Base-by-base conservation (phyloP, 768 basidiomycete genomes). In the Lyophyllum decastes region DNA sequence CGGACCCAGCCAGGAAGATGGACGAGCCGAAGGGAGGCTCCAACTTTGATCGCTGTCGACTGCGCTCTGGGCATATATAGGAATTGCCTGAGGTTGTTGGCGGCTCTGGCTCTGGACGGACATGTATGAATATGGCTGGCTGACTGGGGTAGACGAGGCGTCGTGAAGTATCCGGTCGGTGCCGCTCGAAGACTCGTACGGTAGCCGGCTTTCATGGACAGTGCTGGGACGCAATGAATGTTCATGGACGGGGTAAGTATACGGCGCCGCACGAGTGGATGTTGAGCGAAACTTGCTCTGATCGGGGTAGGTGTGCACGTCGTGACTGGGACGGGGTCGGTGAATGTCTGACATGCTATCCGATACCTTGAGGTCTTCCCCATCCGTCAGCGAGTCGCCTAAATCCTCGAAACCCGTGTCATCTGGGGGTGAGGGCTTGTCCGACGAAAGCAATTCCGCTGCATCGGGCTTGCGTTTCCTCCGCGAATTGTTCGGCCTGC, bases 401-500 rank as follows among this genome's bases (percentile, higher is more conserved):
- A 70, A 61, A 49, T 78, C 76, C 35, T 72, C 69, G 34, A 63
- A 64, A 17, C 61, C 67, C 33, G 65, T 53, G 35, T 77, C 76
- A 55, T 74, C 74, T 21, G 61, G 60, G 7, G 70, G 59, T 49
- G 68, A 63, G 2, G 62, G 65, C 40, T 65, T 70, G 52, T 77
- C 77, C 25, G 64, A 60, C 10, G 70, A 54, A 45, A 70, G 66
- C 41, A 62, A 60, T 12, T 68, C 57, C 19, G 68, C 52, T 17
- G 63, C 61, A 45, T 80, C 76, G 24, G 77, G 66, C 56, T 78
- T 78, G 50, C 81, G 73, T 35, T 75, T 72, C 64, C 85, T 89
- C 65, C 92, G 85, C 54, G 89, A 89, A 69, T 94, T 92, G 76
- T 94, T 94, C 25, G 92, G 92, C 50, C 92, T 82, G 52, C 92